A percentile compares a stretch with the other conserved stretches of the same genome.
These are phyloP conservation scores for Phytopythium kandeliae DNA, from an alignment of 352 stramenopile species.

Conservation along the genomic window DNA sequence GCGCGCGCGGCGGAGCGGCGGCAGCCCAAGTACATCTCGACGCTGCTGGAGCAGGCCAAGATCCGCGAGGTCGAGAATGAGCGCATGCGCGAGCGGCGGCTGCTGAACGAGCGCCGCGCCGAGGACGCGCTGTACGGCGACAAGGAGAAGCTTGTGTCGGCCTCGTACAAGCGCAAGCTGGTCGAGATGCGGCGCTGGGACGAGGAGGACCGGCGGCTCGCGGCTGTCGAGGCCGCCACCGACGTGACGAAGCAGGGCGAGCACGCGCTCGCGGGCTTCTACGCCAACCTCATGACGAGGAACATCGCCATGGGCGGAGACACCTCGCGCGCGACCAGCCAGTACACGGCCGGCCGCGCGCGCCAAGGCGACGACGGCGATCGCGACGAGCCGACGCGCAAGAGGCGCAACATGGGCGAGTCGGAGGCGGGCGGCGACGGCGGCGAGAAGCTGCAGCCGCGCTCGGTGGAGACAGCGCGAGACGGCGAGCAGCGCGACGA, in stretches of 20 bases:
- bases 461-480: too few species aligned
- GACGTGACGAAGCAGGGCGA: conserved; percentile 71
- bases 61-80: conserved; percentile 88
- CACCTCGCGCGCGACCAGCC: conserved; percentile 58
- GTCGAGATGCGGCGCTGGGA: conserved; percentile 89
- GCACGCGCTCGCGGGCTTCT: conserved; percentile 84
- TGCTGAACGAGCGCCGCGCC: conserved; percentile 80
- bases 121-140: conserved; percentile 81
- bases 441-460: not conserved
- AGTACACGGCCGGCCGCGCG: conserved; percentile 70
- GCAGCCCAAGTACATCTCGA: conserved; percentile 86
- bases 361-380: conserved; percentile 2
- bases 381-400: not conserved
- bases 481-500: not conserved
- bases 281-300: conserved; percentile 88
- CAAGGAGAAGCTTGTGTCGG: conserved; percentile 90
- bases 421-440: not conserved
- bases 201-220: conserved; percentile 60
- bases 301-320: conserved; percentile 90
- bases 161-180: conserved; percentile 90
- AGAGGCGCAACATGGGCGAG: not conserved
- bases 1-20: conserved; percentile 59
- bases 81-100: conserved; percentile 76
- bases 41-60: conserved; percentile 86
- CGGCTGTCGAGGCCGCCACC: conserved; percentile 55